A percentile compares a stretch with the other conserved stretches of the same genome.
Evolutionary conservation across 2,329 filamentous ascomycete genomes (phyloP).

Genomic region (Fusarium bulbicola): DNA sequence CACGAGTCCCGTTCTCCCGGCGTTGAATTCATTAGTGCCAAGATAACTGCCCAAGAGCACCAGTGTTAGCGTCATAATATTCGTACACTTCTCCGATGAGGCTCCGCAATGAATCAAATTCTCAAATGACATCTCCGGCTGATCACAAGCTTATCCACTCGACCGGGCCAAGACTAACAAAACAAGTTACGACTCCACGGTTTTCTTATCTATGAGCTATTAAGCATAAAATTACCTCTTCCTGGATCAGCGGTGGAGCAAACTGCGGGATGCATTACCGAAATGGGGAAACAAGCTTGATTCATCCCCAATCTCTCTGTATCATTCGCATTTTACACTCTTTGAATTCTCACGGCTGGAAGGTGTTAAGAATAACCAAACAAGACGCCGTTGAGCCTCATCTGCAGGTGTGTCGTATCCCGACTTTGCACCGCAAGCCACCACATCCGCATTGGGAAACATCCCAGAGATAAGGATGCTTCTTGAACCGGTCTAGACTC

Average conservation of each 20-base stretch:
- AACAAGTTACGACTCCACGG: background rate
- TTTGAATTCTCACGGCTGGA: background rate
- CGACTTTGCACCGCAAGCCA: constrained; percentile 3
- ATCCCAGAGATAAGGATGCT: background rate
- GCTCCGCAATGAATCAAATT: constrained; percentile 3
- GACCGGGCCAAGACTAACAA: background rate
- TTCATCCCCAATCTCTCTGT: background rate
- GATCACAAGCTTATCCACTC: background rate
- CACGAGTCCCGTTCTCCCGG: background rate
- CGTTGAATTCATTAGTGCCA: background rate
- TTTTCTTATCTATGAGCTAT: constrained; percentile 23
- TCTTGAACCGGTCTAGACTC: constrained; percentile 1
- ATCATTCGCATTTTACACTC: accelerated
- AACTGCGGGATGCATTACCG: background rate
- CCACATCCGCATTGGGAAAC: background rate
- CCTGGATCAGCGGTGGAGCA: constrained; percentile 12
- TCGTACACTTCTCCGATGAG: constrained; percentile 13
- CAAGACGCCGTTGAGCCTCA: constrained; percentile 21
- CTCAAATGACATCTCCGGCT: background rate
- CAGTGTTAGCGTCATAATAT: background rate
- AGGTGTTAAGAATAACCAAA: background rate
- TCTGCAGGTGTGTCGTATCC: constrained; percentile 7
- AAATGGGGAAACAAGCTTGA: constrained; percentile 23
- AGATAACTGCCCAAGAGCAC: background rate
- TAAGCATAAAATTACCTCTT: constrained; percentile 21